These are phyloP conservation scores for Blastomyces silverae DNA, from an alignment of 2,329 filamentous ascomycete genomes.

Conservation along the genomic window DNA sequence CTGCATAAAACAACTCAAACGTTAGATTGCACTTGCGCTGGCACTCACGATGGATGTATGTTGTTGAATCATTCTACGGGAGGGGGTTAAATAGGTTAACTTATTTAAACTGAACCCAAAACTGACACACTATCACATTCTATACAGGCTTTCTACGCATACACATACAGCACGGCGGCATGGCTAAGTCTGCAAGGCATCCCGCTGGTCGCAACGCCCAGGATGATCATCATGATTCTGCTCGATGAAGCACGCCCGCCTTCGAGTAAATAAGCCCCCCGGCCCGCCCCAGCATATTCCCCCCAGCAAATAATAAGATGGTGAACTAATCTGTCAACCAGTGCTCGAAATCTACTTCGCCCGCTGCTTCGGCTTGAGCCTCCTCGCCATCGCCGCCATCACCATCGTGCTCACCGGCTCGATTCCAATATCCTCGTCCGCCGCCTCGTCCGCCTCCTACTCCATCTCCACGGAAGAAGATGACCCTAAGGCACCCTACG, in stretches of 20 bases:
- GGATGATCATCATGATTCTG: conserved; percentile 55
- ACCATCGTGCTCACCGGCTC: conserved; percentile 64
- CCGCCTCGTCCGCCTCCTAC: conserved; percentile 38
- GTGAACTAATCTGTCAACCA: conserved; percentile 25
- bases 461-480: conserved; percentile 41
- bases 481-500: conserved; percentile 54
- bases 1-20: no score
- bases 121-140: not conserved
- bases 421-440: conserved; percentile 52
- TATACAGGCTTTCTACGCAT: conserved; percentile 39
- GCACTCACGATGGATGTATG: conserved; percentile 22
- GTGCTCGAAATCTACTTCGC: conserved; percentile 67
- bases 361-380: conserved; percentile 60
- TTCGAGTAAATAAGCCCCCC: conserved; percentile 41
- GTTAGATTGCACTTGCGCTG: not conserved
- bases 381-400: conserved; percentile 58
- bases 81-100: no score
- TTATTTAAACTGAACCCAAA: not conserved
- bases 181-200: conserved; percentile 44
- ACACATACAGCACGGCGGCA: conserved; percentile 40
- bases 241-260: conserved; percentile 51
- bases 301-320: not conserved
- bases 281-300: no score
- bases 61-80: not conserved
- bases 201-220: conserved; percentile 54